phyloP scores from a whole-genome alignment of 331 rosid species.

The Phaseolus coccineus region DNA sequence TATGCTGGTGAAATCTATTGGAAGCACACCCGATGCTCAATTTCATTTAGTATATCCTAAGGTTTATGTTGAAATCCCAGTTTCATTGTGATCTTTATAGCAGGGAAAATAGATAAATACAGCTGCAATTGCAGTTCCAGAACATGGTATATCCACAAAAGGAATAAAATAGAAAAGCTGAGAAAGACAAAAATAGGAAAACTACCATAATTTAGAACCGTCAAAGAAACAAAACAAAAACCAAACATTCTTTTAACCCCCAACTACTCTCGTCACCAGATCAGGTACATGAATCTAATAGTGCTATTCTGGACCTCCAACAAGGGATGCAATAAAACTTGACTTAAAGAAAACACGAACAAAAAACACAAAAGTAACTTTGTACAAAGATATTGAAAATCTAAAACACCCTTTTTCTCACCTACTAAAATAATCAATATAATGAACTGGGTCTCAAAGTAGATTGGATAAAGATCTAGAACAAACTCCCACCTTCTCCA shows the following conservation, averaged over 20 bases:
- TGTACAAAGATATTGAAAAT: constrained; percentile 32
- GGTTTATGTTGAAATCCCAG: background rate
- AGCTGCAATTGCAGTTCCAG: too few species aligned
- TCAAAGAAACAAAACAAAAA: background rate
- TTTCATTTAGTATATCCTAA: constrained; percentile 12
- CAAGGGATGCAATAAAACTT: background rate
- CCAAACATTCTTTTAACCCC: background rate
- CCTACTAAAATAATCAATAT: constrained; percentile 52
- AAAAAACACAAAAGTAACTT: background rate
- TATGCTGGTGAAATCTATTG: constrained; percentile 8
- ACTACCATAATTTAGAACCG: background rate
- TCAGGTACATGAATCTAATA: background rate
- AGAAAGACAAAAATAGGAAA: background rate
- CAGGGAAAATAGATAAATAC: too few species aligned
- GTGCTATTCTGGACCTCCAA: background rate
- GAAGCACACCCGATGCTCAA: background rate
- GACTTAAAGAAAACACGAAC: background rate
- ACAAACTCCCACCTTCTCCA: too few species aligned
- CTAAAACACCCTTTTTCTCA: constrained; percentile 56
- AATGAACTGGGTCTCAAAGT: background rate
- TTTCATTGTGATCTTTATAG: too few species aligned
- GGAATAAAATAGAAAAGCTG: background rate
- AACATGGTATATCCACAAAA: background rate
- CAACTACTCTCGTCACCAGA: background rate
- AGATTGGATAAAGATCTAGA: too few species aligned